Percentiles rank a stretch among this genome's conserved stretches.
Evolutionary conservation across 305 asterid species (phyloP).

Genomic region (Solanum hybrid): DNA sequence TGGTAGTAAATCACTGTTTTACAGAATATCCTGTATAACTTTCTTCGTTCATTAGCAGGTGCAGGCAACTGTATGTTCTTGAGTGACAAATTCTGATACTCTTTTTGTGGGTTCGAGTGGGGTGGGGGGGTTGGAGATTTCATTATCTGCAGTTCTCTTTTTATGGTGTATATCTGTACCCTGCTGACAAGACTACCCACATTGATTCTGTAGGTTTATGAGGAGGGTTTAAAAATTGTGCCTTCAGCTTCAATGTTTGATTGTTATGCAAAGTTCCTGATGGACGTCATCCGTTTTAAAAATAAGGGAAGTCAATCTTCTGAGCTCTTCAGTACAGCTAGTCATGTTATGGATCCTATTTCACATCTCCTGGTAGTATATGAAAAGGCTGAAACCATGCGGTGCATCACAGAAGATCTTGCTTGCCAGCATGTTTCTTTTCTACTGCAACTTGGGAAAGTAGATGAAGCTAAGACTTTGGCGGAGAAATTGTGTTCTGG

Average conservation of each 20-base stretch:
- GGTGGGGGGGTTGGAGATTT: neutral
- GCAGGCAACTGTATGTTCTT: neutral
- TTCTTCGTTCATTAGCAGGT: neutral
- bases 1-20: neutral
- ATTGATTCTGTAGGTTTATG: conserved; percentile 54
- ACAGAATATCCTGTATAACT: neutral
- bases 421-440: conserved; percentile 67
- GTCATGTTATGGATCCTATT: conserved; percentile 32
- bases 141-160: neutral
- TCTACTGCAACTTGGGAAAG: conserved; percentile 47
- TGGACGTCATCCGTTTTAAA: conserved; percentile 32
- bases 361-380: conserved; percentile 47
- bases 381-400: conserved; percentile 59
- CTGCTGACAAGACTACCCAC: conserved; percentile 3
- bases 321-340: conserved; percentile 17
- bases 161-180: conserved; percentile 3
- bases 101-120: neutral
- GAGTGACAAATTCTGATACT: neutral
- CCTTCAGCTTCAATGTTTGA: conserved; percentile 53
- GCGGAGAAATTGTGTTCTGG: conserved; percentile 52
- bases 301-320: conserved; percentile 22
- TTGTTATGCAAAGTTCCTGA: conserved; percentile 58
- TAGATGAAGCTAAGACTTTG: conserved; percentile 48
- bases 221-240: conserved; percentile 49
- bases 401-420: conserved; percentile 60